A percentile compares a stretch with the other conserved stretches of the same genome.
These are phyloP conservation scores for Carex kokanica DNA, from an alignment of 176 grass and related monocot species.

Conservation along the genomic window DNA sequence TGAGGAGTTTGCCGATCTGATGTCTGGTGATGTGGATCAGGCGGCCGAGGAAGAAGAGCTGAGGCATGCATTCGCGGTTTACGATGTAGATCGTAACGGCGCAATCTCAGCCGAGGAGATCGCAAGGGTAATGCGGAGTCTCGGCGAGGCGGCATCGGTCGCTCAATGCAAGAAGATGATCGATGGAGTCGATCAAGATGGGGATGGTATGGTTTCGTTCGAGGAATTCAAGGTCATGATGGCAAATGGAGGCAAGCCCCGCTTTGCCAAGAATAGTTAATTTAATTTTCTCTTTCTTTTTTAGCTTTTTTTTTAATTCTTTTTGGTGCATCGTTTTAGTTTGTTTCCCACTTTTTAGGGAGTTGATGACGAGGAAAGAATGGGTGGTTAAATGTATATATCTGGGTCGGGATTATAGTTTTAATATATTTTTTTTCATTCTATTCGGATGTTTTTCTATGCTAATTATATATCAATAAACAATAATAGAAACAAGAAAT, in stretches of 20 bases:
- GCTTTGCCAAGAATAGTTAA: background rate
- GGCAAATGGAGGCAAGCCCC: constrained; percentile 38
- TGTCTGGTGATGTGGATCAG: constrained; percentile 35
- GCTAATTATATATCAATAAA: background rate
- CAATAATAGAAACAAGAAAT: background rate
- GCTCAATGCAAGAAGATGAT: constrained; percentile 88
- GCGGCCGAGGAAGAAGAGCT: constrained; percentile 65
- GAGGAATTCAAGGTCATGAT: constrained; percentile 99
- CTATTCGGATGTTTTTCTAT: background rate
- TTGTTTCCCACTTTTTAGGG: constrained; percentile 15
- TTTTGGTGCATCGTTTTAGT: background rate
- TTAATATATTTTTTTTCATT: background rate
- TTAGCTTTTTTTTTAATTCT: background rate
- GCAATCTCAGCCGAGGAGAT: constrained; percentile 82
- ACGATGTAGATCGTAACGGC: constrained; percentile 73
- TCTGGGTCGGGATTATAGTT: background rate
- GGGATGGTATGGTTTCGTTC: constrained; percentile 72
- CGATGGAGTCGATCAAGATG: constrained; percentile 76
- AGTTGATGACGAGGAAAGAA: background rate
- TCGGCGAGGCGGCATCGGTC: constrained; percentile 71
- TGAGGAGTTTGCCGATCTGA: constrained; percentile 68
- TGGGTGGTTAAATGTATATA: constrained; percentile 20
- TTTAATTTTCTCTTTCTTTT: constrained; percentile 2
- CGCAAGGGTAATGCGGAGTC: constrained; percentile 54
- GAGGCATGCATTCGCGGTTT: constrained; percentile 71